Evolutionary conservation across 2,329 filamentous ascomycete genomes (phyloP), one percentile per base, ranked within the genome.

Genomic region (Claviceps purpurea): DNA sequence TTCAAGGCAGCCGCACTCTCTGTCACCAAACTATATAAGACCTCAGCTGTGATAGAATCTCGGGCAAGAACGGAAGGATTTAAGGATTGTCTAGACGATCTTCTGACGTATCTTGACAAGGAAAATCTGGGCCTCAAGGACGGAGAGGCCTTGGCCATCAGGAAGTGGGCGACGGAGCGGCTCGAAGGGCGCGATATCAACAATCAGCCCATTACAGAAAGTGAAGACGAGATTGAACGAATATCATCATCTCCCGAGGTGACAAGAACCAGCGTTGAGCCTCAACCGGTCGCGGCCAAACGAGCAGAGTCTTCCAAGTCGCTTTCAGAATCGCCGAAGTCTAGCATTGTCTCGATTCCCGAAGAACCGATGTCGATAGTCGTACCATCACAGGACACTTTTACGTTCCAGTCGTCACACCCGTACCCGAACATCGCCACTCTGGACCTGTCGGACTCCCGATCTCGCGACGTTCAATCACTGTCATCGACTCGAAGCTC

Each of bases 11-110:
- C 93, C 38, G 93, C 93, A 20, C 76, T 96, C 38, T 95, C 89
- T 5, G 90, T 97, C 52, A 97, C 93, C 47, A 95, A 94, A 63
- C 82, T 98, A 14, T 97, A 97, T 73, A 96, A 95, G 70, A 90
- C 84, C 41, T 91, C 91, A 3, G 85, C 87, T 13, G 76, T 82
- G 37, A 86, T 87, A 48, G 84, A 93, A 65, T 76, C 84, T 49
- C 83, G 84, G 61, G 82, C 89, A 47, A 82, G 87, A 49, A 72
- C 79, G 49, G 84, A 90, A 41, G 93, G 93, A 26, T 97, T 96
- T 61, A 90, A 96, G 66, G 90, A 97, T 64, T 94, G 90, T 40
- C 73, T 98, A 40, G 89, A 96, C 57, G 91, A 97, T 59, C 73
- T 98, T 5, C 71, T 96, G n/a, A 70, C 76, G 16, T 94, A 95